Conservation (phyloP, 371 early-diverging fungal species). For the Capillidium rhysosporum region DNA sequence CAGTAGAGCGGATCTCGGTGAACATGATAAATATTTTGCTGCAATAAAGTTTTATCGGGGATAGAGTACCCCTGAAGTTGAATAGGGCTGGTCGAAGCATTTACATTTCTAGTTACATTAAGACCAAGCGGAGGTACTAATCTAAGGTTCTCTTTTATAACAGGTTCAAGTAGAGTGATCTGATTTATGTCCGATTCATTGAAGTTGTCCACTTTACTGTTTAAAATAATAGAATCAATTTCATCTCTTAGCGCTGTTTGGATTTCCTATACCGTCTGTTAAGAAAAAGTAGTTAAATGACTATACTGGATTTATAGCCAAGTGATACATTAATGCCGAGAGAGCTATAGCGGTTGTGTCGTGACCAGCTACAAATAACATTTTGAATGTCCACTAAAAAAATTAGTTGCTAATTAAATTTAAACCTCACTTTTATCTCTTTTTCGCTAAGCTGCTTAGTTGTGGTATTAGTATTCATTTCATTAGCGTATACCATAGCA, state of each 20-base stretch:
- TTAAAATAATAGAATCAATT: background rate
- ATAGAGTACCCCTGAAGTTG: background rate
- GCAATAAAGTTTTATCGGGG: background rate
- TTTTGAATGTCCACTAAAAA: slow-evolving; percentile 1
- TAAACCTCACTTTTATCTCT: background rate
- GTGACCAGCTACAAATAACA: slow-evolving; percentile 6
- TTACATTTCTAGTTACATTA: background rate
- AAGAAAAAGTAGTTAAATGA: background rate
- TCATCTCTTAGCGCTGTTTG: slow-evolving; percentile 1
- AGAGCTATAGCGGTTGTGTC: slow-evolving; percentile 4
- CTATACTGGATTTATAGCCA: background rate
- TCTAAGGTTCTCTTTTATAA: background rate
- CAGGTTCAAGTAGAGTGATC: background rate
- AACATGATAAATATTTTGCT: background rate
- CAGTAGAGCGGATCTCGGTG: background rate
- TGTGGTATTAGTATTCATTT: background rate
- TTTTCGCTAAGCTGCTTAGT: background rate
- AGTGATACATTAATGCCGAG: background rate
- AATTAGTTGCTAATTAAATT: background rate
- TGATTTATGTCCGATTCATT: background rate
- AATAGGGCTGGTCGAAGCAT: background rate
- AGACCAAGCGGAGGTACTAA: background rate
- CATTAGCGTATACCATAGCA: background rate
- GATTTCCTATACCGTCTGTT: background rate
- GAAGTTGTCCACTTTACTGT: background rate